A percentile compares a stretch with the other conserved stretches of the same genome.
phyloP scores from a whole-genome alignment of 192 early-diverging fungal genomes.

The Lunasporangiospora selenospora region DNA sequence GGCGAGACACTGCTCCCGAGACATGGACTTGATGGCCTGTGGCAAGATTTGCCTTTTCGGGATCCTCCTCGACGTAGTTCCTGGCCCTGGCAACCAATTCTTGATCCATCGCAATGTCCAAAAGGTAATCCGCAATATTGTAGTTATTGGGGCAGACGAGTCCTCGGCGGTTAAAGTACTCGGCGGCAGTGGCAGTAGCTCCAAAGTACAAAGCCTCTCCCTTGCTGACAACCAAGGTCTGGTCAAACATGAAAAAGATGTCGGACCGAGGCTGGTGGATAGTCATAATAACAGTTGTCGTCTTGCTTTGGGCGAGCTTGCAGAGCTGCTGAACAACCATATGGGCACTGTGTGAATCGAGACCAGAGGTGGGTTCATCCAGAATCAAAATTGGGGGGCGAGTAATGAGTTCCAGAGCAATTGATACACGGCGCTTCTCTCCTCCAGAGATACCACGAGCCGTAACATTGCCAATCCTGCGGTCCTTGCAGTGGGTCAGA shows the following conservation, averaged over 20 bases:
- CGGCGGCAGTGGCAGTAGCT: slow-evolving; percentile 22
- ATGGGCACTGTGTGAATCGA: slow-evolving; percentile 74
- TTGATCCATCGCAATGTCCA: slow-evolving; percentile 2
- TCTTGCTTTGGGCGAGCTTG: slow-evolving; percentile 50
- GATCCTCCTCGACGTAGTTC: neutral
- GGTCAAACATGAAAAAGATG: slow-evolving; percentile 55
- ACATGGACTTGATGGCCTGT: slow-evolving; percentile 13
- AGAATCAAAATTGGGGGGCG: slow-evolving; percentile 78
- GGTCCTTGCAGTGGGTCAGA: slow-evolving; percentile 57
- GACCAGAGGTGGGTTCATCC: slow-evolving; percentile 86
- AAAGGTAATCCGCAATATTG: slow-evolving; percentile 49
- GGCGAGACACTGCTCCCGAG: slow-evolving; percentile 7
- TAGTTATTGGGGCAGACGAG: slow-evolving; percentile 41
- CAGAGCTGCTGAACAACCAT: slow-evolving; percentile 71
- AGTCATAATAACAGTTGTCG: slow-evolving; percentile 56
- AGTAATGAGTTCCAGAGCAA: slow-evolving; percentile 64
- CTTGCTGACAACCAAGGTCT: slow-evolving; percentile 41
- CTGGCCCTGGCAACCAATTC: slow-evolving; percentile 12
- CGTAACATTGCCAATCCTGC: slow-evolving; percentile 62
- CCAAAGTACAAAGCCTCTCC: slow-evolving; percentile 52
- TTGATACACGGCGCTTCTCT: slow-evolving; percentile 69
- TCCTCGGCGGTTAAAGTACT: slow-evolving; percentile 44
- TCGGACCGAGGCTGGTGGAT: slow-evolving; percentile 59
- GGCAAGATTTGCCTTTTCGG: slow-evolving; percentile 1
- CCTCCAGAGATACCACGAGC: slow-evolving; percentile 72